A percentile compares a stretch with the other conserved stretches of the same genome.
Conservation (phyloP, 2,329 filamentous ascomycete genomes). For the Venturia nashicola region DNA sequence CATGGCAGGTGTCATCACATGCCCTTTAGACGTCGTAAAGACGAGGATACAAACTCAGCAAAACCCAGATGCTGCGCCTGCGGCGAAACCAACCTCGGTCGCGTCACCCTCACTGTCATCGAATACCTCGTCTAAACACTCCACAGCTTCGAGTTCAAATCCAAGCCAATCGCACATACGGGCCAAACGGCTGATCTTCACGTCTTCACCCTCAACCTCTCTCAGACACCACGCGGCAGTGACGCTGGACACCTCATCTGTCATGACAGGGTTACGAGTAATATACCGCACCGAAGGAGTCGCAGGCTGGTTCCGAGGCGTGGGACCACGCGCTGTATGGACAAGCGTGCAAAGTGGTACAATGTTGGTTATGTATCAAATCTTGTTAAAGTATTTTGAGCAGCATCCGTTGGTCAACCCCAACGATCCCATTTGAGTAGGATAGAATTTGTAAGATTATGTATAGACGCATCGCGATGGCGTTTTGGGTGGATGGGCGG, state of each 20-base stretch:
- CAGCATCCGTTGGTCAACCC: slow-evolving; percentile 15
- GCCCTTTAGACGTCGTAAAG: slow-evolving; percentile 94
- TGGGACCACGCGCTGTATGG: slow-evolving; percentile 88
- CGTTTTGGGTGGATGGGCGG: not conserved
- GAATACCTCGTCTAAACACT: not conserved
- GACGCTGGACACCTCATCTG: slow-evolving; percentile 77
- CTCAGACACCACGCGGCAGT: slow-evolving; percentile 67
- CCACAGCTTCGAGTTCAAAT: not conserved
- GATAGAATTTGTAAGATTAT: not conserved
- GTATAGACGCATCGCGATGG: not conserved
- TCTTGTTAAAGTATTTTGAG: slow-evolving; percentile 67
- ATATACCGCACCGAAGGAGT: slow-evolving; percentile 88
- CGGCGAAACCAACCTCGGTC: not conserved
- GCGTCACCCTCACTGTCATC: not conserved
- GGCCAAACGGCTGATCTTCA: slow-evolving; percentile 64
- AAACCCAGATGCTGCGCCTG: slow-evolving; percentile 30
- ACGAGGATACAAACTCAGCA: slow-evolving; percentile 92
- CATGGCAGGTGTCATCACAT: slow-evolving; percentile 86
- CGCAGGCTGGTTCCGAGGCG: slow-evolving; percentile 84
- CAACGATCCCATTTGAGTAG: not conserved
- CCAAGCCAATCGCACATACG: slow-evolving; percentile 17
- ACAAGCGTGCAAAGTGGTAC: slow-evolving; percentile 94
- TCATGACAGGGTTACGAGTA: slow-evolving; percentile 68
- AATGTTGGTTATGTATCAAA: slow-evolving; percentile 94
- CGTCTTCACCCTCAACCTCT: slow-evolving; percentile 76